Conservation (phyloP, 257 asterid genomes). For the Osmanthus fragrans region DNA sequence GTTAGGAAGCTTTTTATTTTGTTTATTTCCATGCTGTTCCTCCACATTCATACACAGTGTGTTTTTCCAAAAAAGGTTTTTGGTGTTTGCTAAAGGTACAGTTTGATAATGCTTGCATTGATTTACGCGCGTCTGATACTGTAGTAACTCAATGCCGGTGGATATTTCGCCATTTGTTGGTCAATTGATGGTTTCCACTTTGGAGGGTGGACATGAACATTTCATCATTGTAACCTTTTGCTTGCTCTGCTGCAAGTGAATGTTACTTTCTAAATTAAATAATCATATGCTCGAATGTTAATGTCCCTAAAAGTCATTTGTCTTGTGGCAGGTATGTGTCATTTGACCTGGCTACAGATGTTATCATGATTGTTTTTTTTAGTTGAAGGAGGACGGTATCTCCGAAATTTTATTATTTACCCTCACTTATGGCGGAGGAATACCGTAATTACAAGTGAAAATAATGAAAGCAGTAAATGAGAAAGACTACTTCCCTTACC, state of each 20-base stretch:
- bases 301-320: neutral
- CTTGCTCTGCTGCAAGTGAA: neutral
- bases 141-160: neutral
- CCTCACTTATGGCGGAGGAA: no score
- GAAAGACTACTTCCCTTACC: no score
- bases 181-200: neutral
- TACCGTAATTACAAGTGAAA: no score
- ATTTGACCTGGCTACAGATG: conserved; percentile 78
- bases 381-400: no score
- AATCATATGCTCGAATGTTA: neutral
- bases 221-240: neutral
- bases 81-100: neutral
- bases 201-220: neutral
- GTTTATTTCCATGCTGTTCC: neutral
- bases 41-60: neutral
- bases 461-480: no score
- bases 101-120: neutral
- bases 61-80: neutral
- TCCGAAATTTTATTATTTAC: no score
- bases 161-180: neutral
- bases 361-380: conserved; percentile 38
- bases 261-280: no score
- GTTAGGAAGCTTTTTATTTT: no score
- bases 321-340: conserved; percentile 56
- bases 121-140: neutral